phyloP scores from a whole-genome alignment of 108 stramenopile genomes.

The Cyclostephanos tholiformis region DNA sequence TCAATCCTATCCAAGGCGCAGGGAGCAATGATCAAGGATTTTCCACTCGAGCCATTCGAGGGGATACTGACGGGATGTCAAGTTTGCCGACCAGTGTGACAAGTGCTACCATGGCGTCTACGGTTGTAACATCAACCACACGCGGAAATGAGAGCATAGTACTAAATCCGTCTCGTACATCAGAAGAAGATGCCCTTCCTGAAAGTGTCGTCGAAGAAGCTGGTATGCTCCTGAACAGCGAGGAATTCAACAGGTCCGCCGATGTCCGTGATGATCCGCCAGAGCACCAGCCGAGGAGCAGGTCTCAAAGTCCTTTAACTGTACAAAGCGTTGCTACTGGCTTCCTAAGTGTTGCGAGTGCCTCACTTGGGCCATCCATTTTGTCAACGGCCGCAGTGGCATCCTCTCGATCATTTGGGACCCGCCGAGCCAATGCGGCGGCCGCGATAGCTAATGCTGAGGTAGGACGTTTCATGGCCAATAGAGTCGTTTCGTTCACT shows the following conservation, averaged over 20 bases:
- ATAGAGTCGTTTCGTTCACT: conserved; percentile 54
- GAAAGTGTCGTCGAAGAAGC: conserved; percentile 28
- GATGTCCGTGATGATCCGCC: conserved; percentile 14
- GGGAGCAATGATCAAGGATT: conserved; percentile 44
- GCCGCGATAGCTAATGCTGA: conserved; percentile 32
- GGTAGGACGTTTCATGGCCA: conserved; percentile 43
- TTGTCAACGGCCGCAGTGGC: conserved; percentile 52
- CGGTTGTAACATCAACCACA: conserved; percentile 48
- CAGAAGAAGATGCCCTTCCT: conserved; percentile 37
- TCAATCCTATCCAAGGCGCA: conserved; percentile 39
- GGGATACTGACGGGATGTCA: conserved; percentile 55
- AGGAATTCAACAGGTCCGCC: conserved; percentile 23
- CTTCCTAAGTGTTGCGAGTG: conserved; percentile 50
- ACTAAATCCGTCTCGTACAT: conserved; percentile 41
- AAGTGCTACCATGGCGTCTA: conserved; percentile 45
- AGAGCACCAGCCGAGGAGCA: conserved; percentile 25
- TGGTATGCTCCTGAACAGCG: conserved; percentile 23
- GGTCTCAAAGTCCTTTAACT: conserved; percentile 51
- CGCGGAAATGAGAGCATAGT: conserved; percentile 45
- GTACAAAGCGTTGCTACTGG: conserved; percentile 49
- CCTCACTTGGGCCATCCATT: conserved; percentile 42
- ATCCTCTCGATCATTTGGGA: conserved; percentile 39
- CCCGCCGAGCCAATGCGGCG: conserved; percentile 46
- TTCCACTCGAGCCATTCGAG: conserved; percentile 51
- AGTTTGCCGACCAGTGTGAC: conserved; percentile 58